phyloP scores from a whole-genome alignment of 352 stramenopile species.

The Phytopythium cucurbitacearum region DNA sequence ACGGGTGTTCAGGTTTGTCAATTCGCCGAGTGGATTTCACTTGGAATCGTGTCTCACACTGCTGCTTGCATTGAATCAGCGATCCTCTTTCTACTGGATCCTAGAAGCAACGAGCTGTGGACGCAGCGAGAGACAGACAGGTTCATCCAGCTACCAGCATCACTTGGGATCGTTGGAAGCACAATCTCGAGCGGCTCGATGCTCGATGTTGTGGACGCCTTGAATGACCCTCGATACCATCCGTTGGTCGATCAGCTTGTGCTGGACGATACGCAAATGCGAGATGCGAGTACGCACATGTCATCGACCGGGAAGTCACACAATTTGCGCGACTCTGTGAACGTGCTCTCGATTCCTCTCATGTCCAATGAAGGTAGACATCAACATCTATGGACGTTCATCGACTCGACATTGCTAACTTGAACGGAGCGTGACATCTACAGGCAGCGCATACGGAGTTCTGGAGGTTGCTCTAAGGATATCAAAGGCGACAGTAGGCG shows the following conservation, averaged over 20 bases:
- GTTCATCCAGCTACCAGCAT: conserved; percentile 42
- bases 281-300: conserved; percentile 6
- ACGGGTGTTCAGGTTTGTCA: conserved; percentile 26
- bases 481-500: conserved; percentile 7
- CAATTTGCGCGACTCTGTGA: conserved; percentile 3
- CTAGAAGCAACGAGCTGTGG: conserved; percentile 62
- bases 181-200: conserved; percentile 32
- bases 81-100: conserved; percentile 59
- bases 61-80: conserved; percentile 9
- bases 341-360: conserved; percentile 40
- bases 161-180: conserved; percentile 51
- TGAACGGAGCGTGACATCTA: neutral
- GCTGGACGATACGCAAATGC: conserved; percentile 13
- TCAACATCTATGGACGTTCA: neutral
- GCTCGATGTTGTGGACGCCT: conserved; percentile 33
- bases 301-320: too few relatives aligned
- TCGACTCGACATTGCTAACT: neutral
- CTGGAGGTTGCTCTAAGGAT: conserved; percentile 43
- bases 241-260: conserved; percentile 63
- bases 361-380: conserved; percentile 33
- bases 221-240: conserved; percentile 48
- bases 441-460: conserved; percentile 42
- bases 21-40: neutral
- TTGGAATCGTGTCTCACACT: neutral
- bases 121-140: conserved; percentile 43